These are phyloP conservation scores for Cladosporium velox DNA, from an alignment of 2,329 filamentous ascomycete genomes.

Conservation along the genomic window DNA sequence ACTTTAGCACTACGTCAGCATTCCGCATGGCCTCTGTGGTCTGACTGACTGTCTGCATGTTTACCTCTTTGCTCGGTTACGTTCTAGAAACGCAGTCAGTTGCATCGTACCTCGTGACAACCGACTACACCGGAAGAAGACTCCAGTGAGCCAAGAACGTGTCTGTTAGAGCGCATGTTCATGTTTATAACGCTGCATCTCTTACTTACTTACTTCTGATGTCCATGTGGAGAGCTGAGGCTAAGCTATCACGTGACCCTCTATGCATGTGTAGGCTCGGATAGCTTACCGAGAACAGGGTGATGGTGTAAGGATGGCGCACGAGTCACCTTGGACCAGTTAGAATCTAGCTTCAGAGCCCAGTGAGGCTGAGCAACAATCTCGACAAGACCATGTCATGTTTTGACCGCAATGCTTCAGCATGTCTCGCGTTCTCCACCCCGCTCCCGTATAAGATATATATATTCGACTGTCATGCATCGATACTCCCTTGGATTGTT, in stretches of 20 bases:
- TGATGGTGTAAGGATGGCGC: not conserved
- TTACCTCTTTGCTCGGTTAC: too few relatives aligned
- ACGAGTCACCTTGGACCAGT: not conserved
- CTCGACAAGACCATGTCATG: too few relatives aligned
- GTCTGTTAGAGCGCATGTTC: not conserved
- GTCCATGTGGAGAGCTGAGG: not conserved
- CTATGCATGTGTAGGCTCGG: not conserved
- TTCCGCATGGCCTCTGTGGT: too few relatives aligned
- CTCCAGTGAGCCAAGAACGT: not conserved
- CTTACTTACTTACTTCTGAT: not conserved
- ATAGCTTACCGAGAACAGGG: not conserved
- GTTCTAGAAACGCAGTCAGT: too few relatives aligned
- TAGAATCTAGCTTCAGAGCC: not conserved
- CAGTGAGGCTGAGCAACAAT: slow-evolving; percentile 6
- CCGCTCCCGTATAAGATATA: too few relatives aligned
- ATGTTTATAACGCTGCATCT: not conserved
- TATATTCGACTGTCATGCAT: too few relatives aligned
- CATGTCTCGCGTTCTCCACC: too few relatives aligned
- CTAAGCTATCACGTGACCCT: slow-evolving; percentile 1
- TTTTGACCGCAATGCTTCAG: too few relatives aligned
- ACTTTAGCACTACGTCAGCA: too few relatives aligned
- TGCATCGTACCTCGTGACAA: too few relatives aligned
- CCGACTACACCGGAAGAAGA: not conserved
- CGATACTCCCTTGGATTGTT: too few relatives aligned
- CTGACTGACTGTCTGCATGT: too few relatives aligned